Evolutionary conservation across 306 rosid species (phyloP).

Genomic region (Benincasa hispida): DNA sequence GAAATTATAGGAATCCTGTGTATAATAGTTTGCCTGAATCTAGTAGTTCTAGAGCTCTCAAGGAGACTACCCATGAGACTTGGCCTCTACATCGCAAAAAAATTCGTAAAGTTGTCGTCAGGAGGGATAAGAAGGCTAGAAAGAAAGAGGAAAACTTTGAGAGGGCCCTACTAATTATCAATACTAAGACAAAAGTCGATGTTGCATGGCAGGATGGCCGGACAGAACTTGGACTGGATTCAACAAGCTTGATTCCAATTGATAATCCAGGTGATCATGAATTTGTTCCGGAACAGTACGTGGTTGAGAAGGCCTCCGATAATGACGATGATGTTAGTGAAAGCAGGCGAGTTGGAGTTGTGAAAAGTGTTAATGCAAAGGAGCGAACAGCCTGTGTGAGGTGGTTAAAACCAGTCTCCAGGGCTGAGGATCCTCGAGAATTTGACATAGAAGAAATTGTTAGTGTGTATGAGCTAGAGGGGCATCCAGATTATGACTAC

Average conservation of each 20-base stretch:
- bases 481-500: constrained; percentile 94
- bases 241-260: constrained; percentile 66
- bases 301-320: constrained; percentile 86
- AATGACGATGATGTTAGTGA: constrained; percentile 46
- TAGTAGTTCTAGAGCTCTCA: constrained; percentile 48
- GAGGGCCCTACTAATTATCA: constrained; percentile 74
- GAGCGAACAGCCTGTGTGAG: constrained; percentile 87
- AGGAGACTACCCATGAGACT: constrained; percentile 62
- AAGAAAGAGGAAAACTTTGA: constrained; percentile 91
- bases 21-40: constrained; percentile 40
- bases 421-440: constrained; percentile 83
- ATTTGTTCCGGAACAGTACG: constrained; percentile 93
- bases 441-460: constrained; percentile 85
- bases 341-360: constrained; percentile 86
- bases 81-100: constrained; percentile 90
- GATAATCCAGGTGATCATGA: constrained; percentile 97
- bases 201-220: constrained; percentile 97
- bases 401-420: constrained; percentile 71
- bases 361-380: constrained; percentile 81
- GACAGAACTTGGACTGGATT: constrained; percentile 32
- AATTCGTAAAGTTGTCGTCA: constrained; percentile 77
- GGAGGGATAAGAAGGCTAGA: constrained; percentile 75
- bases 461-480: constrained; percentile 93
- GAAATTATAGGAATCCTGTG: constrained; percentile 29
- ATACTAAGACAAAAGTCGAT: constrained; percentile 67